Evolutionary conservation across 257 asterid genomes (phyloP), one percentile per base, ranked within the genome.

Genomic region (Lantana camara): DNA sequence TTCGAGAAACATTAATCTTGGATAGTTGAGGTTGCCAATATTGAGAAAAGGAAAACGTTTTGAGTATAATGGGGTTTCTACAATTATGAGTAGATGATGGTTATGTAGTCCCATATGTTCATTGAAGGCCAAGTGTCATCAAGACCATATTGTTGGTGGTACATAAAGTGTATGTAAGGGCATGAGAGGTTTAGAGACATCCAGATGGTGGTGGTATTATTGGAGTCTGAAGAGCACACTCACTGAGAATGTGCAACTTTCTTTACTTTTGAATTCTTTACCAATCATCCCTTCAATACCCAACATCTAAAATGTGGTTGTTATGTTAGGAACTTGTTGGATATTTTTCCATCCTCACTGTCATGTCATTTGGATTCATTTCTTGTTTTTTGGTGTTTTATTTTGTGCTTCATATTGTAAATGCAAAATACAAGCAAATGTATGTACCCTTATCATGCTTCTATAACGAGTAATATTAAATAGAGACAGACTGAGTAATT

Each of bases 161-260:
- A 19, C 49, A 52, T 37, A 66, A 66, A 69, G 73, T 23, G n/a
- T 15, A 19, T 35, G 45, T 4, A 40, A 22, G 53, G 53, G 50
- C 13, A 55, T 59, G 75, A 67, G 79, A 70, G 84, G 81, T 48
- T 60, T n/a, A 45, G 15, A 54, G 59, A 46, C 71, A 70, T 52
- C 75, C 85, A 74, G 68, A 79, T 79, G 89, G 67, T 60, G 61
- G 54, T 60, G 10, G 44, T 65, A 53, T 41, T 57, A 72, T 69
- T 70, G 66, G 79, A n/a, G n/a, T 37, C 47, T 54, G 51, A 65
- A 57, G 55, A 69, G 83, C 91, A 77, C 78, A 64, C 52, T 60
- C 35, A 2, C 24, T 42, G 16, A 40, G 24, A 42, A 47, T 47
- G 32, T 52, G 0, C 40, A 11, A 16, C 69, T 59, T 72, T 65